Conservation (phyloP, 176 grass and related monocot species). For the Hordeum vulgare region MorexV3_pseudomolecules_assembly NC_058522.1:509175037-509175536, state of each 20-base stretch:
- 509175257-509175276: not conserved
- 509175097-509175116: not conserved
- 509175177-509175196: not conserved
- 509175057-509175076: not conserved
- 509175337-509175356: not conserved
- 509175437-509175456: constrained; percentile 6
- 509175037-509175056: not conserved
- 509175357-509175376: not conserved
- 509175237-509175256: not conserved
- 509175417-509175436: not conserved
- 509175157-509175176: not conserved
- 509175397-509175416: not conserved
- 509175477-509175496: not conserved
- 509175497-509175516: not conserved
- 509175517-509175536: not conserved
- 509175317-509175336: rapidly evolving
- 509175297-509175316: not conserved
- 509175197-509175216: not conserved
- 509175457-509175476: not conserved
- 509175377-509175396: not conserved
- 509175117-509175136: not conserved
- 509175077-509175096: not conserved
- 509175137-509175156: not conserved
- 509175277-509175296: not conserved
- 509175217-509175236: not conserved